These are phyloP conservation scores for Verticillium klebahnii DNA, from an alignment of 2,329 filamentous ascomycete species.

Conservation along the genomic window DNA sequence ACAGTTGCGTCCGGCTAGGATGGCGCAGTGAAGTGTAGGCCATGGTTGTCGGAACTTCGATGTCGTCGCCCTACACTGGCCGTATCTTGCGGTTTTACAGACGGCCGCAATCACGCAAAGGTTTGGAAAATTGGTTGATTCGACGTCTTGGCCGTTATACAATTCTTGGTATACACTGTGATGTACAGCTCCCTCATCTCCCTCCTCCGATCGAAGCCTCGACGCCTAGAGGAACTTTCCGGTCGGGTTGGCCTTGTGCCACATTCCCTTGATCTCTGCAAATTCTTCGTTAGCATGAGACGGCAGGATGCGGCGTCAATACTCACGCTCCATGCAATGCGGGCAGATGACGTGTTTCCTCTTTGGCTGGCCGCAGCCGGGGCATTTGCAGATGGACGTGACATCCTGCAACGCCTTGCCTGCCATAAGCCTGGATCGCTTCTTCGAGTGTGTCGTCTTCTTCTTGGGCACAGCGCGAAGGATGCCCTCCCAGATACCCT, in stretches of 20 bases:
- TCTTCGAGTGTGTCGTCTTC: slow-evolving; percentile 96
- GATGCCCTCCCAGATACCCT: slow-evolving; percentile 87
- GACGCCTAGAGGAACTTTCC: slow-evolving; percentile 24
- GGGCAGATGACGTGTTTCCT: slow-evolving; percentile 85
- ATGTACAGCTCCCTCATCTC: slow-evolving; percentile 1
- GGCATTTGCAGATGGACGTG: slow-evolving; percentile 80
- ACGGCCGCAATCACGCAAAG: no score
- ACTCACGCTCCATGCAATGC: slow-evolving; percentile 77
- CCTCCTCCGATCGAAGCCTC: not conserved
- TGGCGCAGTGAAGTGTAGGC: no score
- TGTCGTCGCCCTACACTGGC: not conserved
- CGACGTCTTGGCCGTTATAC: not conserved
- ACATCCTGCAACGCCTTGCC: slow-evolving; percentile 94
- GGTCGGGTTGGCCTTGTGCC: slow-evolving; percentile 31
- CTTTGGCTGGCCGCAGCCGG: slow-evolving; percentile 83
- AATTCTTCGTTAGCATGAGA: slow-evolving; percentile 11
- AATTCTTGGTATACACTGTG: slow-evolving; percentile 1
- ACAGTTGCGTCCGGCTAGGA: no score
- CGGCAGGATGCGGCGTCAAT: not conserved
- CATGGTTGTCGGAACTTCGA: no score
- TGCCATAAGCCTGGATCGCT: slow-evolving; percentile 87
- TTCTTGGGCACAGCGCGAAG: slow-evolving; percentile 95
- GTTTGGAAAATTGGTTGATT: not conserved
- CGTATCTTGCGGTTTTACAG: not conserved
- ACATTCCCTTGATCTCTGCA: slow-evolving; percentile 42